Percentiles rank a stretch among this genome's conserved stretches.
phyloP scores from a whole-genome alignment of 106 monocot genomes.

The Hemerocallis citrina region DNA sequence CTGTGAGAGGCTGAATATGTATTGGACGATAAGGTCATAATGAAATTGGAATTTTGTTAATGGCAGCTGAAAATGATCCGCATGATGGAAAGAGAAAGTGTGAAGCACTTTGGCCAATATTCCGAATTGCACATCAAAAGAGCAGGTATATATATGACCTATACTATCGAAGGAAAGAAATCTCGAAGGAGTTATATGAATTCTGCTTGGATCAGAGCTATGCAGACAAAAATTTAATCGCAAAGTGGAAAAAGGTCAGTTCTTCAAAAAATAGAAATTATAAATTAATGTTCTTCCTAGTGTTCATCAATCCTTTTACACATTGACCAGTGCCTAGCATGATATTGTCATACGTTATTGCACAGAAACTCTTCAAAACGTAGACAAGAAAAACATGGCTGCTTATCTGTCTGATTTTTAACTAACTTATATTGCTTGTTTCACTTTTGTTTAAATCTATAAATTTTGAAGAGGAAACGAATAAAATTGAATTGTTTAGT shows the following conservation, averaged over 20 bases:
- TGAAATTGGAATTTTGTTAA: neutral
- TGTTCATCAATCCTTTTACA: neutral
- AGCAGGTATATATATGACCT: conserved; percentile 86
- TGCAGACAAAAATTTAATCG: conserved; percentile 85
- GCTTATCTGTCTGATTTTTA: too few species aligned
- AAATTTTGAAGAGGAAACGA: too few species aligned
- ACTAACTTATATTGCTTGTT: too few species aligned
- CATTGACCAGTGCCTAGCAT: too few species aligned
- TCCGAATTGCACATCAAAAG: conserved; percentile 75
- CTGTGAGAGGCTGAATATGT: neutral
- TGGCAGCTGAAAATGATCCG: conserved; percentile 86
- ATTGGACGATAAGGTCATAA: neutral
- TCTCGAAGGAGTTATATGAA: conserved; percentile 78
- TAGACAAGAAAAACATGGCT: too few species aligned
- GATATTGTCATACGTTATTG: too few species aligned
- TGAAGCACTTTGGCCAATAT: conserved; percentile 84
- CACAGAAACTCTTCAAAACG: too few species aligned
- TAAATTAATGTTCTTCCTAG: neutral
- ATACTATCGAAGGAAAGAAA: conserved; percentile 82
- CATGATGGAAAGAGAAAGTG: conserved; percentile 97
- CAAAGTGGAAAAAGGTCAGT: conserved; percentile 93
- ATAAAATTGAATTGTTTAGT: too few species aligned
- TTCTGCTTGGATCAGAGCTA: conserved; percentile 91
- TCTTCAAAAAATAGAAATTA: neutral
- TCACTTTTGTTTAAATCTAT: too few species aligned